A percentile compares a stretch with the other conserved stretches of the same genome.
Conservation (phyloP, 2,329 filamentous ascomycete species). For the Botrytis deweyae region DNA sequence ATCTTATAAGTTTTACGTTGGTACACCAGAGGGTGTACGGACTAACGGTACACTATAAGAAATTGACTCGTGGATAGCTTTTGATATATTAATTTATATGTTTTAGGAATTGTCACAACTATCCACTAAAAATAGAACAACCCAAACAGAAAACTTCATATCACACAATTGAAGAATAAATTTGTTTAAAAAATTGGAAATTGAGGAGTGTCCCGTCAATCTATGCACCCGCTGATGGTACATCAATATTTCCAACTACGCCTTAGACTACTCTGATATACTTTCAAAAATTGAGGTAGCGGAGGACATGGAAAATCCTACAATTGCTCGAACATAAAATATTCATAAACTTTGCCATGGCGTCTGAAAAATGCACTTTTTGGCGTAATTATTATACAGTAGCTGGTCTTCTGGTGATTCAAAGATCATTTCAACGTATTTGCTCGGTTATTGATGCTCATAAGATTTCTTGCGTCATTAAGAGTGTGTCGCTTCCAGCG, state of each 20-base stretch:
- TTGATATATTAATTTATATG: too few relatives aligned
- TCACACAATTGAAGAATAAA: too few relatives aligned
- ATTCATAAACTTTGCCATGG: neutral
- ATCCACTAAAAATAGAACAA: too few relatives aligned
- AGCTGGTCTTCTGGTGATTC: too few relatives aligned
- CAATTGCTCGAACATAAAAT: neutral
- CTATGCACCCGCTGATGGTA: neutral
- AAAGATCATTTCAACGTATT: neutral
- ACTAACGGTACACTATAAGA: too few relatives aligned
- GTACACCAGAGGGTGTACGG: neutral
- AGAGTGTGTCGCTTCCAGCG: neutral
- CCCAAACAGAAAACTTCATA: too few relatives aligned
- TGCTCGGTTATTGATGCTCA: neutral
- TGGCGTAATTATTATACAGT: neutral
- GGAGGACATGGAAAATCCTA: neutral
- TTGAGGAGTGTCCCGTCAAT: too few relatives aligned
- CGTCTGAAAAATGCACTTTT: neutral
- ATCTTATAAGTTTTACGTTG: neutral
- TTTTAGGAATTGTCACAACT: too few relatives aligned
- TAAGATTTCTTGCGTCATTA: neutral
- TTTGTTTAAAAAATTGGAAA: too few relatives aligned
- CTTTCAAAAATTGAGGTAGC: neutral
- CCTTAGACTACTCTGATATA: neutral
- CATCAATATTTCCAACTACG: neutral
- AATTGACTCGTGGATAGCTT: too few relatives aligned